Base-by-base conservation (phyloP, 208 protist species). In the Leishmania lainsoni region DNA sequence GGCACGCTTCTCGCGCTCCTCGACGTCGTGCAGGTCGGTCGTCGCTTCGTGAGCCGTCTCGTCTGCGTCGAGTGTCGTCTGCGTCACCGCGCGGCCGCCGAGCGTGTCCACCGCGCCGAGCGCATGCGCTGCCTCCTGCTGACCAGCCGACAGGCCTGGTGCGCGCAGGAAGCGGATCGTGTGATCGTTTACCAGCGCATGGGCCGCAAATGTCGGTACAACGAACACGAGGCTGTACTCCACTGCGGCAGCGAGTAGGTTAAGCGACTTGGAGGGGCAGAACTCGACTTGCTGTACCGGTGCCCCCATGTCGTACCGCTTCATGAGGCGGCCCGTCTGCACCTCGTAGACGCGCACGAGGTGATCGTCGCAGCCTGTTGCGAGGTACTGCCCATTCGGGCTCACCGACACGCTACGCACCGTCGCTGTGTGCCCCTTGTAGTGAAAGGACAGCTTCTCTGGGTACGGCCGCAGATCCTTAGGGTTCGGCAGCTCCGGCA, bases 401-500 rank as follows among this genome's bases (percentile, higher is more conserved):
- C 92, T 92, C n/a, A 99, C 91, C 29, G 95, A 95, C 56, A 99
- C 77, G 63, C 92, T 94, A 51, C 97, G 96, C 52, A 99, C 98
- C 29, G 93, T 95, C 63, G 79, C 94, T 22, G 93, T 99, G 92
- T 99, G 99, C 16, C 99, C 99, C 80, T 98, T 96, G 91, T 98
- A 99, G 75, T 95, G 90, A 61, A 99, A 92, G 71, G 92, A 95
- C n/a, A 99, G 92, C 61, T 87, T 80, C 79, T 98, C 97, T 35
- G 99, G 99, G 93, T 99, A 99, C n/a, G 99, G 99, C 52, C 98
- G 96, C 51, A 99, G 97, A 63, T 99, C 98, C 86, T 97, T 91
- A 35, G 98, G 98, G 69, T 99, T 94, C 16, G 99, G 99, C 65
- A 99, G 92, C 79, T 99, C 93, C 8, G 99, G 99, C 26, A 99